Base-by-base conservation (phyloP, 2,329 filamentous ascomycete species). In the Malbranchea cinnamomea region DNA sequence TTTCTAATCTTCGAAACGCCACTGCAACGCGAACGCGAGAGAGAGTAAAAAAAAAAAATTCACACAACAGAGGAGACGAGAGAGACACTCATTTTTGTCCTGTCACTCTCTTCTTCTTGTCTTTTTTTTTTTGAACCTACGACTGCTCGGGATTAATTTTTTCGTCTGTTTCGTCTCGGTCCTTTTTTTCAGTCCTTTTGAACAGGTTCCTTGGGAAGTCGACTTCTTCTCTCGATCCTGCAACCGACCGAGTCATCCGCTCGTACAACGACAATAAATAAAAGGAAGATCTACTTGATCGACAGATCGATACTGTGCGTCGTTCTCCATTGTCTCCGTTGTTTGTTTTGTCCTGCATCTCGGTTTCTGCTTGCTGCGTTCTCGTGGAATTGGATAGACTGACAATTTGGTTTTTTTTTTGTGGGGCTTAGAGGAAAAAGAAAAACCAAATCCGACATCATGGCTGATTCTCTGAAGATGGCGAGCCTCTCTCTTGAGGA, bases 401-500 rank as follows among this genome's bases (percentile, higher is more conserved):
- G 22, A 8, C 6, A 5, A 11, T 30, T 21, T 23, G 11, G 28
- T 23, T 11, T n/a, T 12, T 10, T 32, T 15, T 9, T 31, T 33
- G 36, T 27, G 17, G 23, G 11, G 34, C 23, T 20, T 26, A 10
- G 22, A 12, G 11, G n/a, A 28, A 21, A 18, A 11, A 30, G 9
- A 22, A 24, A 24, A 6, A 35, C 25, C 5, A 33, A 23, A 18
- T 8, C 23, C 28, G 13, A 16, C 33, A 51, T 26, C 30, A 67
- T 67, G 63, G 62, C 62, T 46, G 60, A 66, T 42, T 59, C 67
- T 49, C 58, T 71, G 47, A 66, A 68, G 48, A 68, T 71, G 58
- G 60, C 59, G 48, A 59, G 61, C 47, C 53, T 71, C 41, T 62
- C 62, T 38, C 59, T 77, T 44, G 67, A 70, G 52, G 71, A 76